Evolutionary conservation across 1,284 basidiomycete species (phyloP), one percentile per base, ranked within the genome.

Genomic region (Rhodotorula sp.): DNA sequence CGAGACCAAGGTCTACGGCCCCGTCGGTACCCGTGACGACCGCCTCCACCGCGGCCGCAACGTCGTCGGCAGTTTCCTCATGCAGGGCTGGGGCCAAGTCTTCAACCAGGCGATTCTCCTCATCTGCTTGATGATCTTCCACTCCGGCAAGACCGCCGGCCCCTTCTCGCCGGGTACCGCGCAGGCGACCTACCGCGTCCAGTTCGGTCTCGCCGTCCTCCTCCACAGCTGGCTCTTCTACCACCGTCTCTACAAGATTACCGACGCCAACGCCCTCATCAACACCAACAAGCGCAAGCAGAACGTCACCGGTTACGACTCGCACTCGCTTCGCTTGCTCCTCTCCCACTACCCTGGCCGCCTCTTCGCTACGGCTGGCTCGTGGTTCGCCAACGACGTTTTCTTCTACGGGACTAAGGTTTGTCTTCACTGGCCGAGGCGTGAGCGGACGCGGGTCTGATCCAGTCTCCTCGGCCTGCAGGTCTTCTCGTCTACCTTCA

Each of bases 31-130:
- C 74, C 80, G 73, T 67, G 82, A 81, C 71, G 84, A 85, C 79
- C 82, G 84, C 69, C 79, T 85, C 46, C 84, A 85, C 79, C 81
- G 84, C 72, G 84, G 84, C 20, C 79, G 84, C 66, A 84, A 84
- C 76, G 83, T 84, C 71, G 82, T 83, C 13, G 79, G 85, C 13
- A 82, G 84, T n/a, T 65, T 66, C 53, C 57, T 63, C 53, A 52
- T 62, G 46, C 83, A 70, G 53, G 64, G 64, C 19, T 63, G 62
- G 58, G 83, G 83, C 11, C 55, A 57, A 24, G 79, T 84, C 39
- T 81, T 84, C 81, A 85, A 85, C 78, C 84, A 84, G 74, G 81
- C 68, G 46, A 66, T 84, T 47, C 79, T 85, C 46, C 83, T 85
- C 76, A 74, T 85, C 67, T 78, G 82, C 22, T 78, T 85, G 47